A percentile compares a stretch with the other conserved stretches of the same genome.
phyloP scores from a whole-genome alignment of 148 eudicot species.

The Selenicereus undatus region DNA sequence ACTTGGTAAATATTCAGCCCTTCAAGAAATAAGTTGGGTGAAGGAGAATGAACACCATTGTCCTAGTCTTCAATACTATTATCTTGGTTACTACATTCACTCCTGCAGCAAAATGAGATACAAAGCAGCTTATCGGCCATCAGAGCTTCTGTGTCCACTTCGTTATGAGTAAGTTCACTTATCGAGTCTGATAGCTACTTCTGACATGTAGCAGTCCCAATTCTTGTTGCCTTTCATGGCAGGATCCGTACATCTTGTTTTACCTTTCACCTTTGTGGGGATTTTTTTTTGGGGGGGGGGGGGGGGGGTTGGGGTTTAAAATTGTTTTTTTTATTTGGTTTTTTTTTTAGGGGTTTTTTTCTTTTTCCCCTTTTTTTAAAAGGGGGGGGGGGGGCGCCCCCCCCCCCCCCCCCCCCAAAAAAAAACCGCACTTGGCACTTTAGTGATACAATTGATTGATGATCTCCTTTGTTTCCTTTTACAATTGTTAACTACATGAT shows the following conservation, averaged over 20 bases:
- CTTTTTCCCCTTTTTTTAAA: constrained; percentile 1
- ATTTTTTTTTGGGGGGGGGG: neutral
- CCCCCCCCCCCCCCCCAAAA: neutral
- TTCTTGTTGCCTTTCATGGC: neutral
- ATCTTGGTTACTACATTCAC: constrained; percentile 96
- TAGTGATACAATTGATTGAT: neutral
- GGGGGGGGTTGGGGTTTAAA: neutral
- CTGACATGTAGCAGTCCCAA: neutral
- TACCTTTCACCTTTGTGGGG: neutral
- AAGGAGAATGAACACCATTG: constrained; percentile 63
- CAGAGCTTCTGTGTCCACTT: constrained; percentile 95
- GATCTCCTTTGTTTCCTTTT: neutral
- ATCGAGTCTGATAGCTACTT: neutral
- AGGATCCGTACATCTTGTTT: neutral
- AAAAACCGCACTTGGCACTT: neutral
- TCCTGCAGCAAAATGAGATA: constrained; percentile 97
- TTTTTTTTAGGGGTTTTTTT: neutral
- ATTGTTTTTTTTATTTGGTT: too few species aligned
- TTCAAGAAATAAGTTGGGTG: constrained; percentile 85
- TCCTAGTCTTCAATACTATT: constrained; percentile 85
- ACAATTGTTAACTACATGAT: neutral
- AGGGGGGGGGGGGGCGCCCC: too few species aligned
- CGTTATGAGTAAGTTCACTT: constrained; percentile 73
- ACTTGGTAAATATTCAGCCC: constrained; percentile 78
- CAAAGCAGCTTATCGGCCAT: constrained; percentile 89